These are phyloP conservation scores for Porphyrellus cyaneotinctus DNA, from an alignment of 768 basidiomycete species.

Conservation along the genomic window DNA sequence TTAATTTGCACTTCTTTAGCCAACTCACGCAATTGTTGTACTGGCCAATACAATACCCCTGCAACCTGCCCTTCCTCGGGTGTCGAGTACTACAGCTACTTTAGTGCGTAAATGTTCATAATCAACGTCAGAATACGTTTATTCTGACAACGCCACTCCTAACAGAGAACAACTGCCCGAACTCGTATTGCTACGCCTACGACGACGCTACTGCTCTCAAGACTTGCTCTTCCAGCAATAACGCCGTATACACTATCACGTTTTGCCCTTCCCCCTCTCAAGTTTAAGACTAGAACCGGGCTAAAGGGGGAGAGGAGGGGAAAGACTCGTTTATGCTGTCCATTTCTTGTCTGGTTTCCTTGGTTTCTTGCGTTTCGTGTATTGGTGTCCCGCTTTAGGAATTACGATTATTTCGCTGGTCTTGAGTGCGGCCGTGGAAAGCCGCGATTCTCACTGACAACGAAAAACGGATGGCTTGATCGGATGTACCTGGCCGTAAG, in stretches of 20 bases:
- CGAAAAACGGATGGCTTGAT: background rate
- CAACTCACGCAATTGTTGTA: conserved; percentile 65
- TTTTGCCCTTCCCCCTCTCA: conserved; percentile 38
- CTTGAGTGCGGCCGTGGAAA: background rate
- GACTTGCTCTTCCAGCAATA: conserved; percentile 36
- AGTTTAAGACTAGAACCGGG: background rate
- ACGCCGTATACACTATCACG: conserved; percentile 43
- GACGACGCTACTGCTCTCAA: conserved; percentile 49
- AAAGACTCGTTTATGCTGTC: background rate
- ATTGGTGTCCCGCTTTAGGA: background rate
- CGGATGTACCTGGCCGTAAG: background rate
- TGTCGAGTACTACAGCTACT: conserved; percentile 41
- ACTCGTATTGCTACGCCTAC: conserved; percentile 50
- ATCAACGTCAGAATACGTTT: background rate
- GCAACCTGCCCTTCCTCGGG: conserved; percentile 52
- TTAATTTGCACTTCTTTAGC: conserved; percentile 26
- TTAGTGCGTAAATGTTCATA: conserved; percentile 33
- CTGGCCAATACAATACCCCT: conserved; percentile 48
- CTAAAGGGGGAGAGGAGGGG: no score
- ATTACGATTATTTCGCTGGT: background rate
- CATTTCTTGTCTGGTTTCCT: background rate
- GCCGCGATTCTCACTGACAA: background rate
- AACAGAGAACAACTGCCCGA: conserved; percentile 40
- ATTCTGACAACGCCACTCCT: background rate
- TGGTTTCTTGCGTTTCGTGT: background rate